Base-by-base conservation (phyloP, 23 red algal genomes). In the Gracilariopsis chorda region DNA sequence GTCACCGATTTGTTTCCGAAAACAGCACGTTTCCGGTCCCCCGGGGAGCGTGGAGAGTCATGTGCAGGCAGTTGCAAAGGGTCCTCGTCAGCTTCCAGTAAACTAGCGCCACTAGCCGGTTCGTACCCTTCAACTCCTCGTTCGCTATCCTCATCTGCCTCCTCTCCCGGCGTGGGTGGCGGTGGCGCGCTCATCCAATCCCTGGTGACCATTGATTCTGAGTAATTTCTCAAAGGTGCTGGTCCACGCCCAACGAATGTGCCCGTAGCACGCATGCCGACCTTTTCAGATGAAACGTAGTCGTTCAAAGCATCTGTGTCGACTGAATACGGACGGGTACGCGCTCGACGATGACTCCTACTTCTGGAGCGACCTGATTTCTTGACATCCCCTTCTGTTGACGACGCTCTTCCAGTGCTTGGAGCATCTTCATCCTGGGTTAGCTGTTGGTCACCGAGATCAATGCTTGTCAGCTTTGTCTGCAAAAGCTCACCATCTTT, bases 241-340 rank as follows among this genome's bases (percentile, higher is more conserved):
- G 85, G 85, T 35, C 85, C 85, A 24, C 85, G 65, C 32, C 85
- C 84, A 2, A 89, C 70, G 47, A 89, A 65, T 21, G 69, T 48
- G 0, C 69, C 57, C 17, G 48, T 73, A 3, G 85, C 76, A 24
- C 85, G 85, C 85, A 78, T 89, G 7, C 85, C 85, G 30, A 86
- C 82, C 62, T 86, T 86, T 65, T 86, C 82, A 20, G 82, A 86
- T 65, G 62, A 70, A 41, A 86, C 62, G 27, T 86, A 86, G 17
- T 64, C 82, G 29, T 52, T 65, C 43, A 86, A 61, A 12, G 30
- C 58, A 48, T 86, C 82, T 1, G 24, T 39, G 43, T 65, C 80
- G 20, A 21, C 82, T 35, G 62, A 51, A 52, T 70, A 86, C 36
- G 82, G 27, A 34, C 55, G 49, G 20, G 60, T 12, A 48, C 82